Conservation (phyloP, 768 basidiomycete species). For the Lactifluus echinatus region DNA sequence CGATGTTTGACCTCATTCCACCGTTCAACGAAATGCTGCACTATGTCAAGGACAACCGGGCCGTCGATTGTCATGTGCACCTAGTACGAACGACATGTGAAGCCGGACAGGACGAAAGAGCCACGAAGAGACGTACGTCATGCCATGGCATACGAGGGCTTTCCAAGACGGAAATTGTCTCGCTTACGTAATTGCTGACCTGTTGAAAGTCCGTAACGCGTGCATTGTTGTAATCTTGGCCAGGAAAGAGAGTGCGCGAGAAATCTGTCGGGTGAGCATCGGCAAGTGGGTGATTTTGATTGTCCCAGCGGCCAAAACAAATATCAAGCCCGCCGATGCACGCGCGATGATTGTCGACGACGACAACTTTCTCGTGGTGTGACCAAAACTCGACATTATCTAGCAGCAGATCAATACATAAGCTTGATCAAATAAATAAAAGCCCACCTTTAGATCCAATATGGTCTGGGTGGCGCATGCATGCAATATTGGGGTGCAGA, state of each 20-base stretch:
- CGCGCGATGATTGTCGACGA: conserved; percentile 79
- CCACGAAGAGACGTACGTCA: conserved; percentile 49
- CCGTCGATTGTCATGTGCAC: conserved; percentile 81
- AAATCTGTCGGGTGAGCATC: conserved; percentile 91
- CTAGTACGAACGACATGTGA: conserved; percentile 28
- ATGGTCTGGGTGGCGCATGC: conserved; percentile 87
- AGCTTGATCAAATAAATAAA: background rate
- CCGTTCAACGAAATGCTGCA: conserved; percentile 87
- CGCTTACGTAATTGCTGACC: conserved; percentile 70
- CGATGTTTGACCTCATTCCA: conserved; percentile 88
- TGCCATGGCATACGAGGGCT: conserved; percentile 90
- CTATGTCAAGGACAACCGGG: conserved; percentile 79
- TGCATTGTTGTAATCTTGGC: conserved; percentile 91
- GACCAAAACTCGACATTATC: conserved; percentile 83
- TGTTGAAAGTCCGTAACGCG: conserved; percentile 74
- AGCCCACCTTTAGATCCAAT: conserved; percentile 62
- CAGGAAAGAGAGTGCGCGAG: conserved; percentile 75
- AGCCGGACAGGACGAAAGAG: background rate
- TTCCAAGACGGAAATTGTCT: conserved; percentile 57
- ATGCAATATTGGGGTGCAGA: conserved; percentile 80
- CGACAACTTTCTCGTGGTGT: conserved; percentile 88
- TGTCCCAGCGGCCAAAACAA: conserved; percentile 98
- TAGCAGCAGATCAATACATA: conserved; percentile 22
- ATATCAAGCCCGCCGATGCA: conserved; percentile 92
- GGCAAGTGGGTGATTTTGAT: conserved; percentile 79